These are phyloP conservation scores for Backusella liffmaniae DNA, from an alignment of 192 early-diverging fungal species.

Conservation along the genomic window DNA sequence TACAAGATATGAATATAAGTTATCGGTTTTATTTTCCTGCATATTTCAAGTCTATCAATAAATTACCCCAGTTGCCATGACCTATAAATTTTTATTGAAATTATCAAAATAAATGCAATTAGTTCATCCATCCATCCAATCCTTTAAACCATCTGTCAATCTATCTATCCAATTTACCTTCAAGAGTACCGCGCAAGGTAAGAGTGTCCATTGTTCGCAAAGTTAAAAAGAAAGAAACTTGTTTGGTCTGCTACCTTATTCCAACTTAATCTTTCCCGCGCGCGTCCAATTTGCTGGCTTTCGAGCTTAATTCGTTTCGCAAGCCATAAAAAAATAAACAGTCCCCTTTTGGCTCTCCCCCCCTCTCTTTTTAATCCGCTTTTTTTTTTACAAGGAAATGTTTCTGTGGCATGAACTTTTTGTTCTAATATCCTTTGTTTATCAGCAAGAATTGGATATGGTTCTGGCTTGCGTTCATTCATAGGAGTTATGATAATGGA, in stretches of 20 bases:
- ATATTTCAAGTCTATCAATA: neutral
- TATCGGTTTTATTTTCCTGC: neutral
- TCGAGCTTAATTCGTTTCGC: neutral
- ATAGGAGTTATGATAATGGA: neutral
- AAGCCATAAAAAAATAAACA: slow-evolving; percentile 3
- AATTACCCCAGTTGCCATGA: slow-evolving; percentile 40
- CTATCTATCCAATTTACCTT: slow-evolving; percentile 23
- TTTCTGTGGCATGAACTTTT: neutral
- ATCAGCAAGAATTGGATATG: neutral
- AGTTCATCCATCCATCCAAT: slow-evolving; percentile 28
- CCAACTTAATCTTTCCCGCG: slow-evolving; percentile 6
- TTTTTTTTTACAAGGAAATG: neutral
- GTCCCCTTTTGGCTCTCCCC: neutral
- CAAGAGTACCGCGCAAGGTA: slow-evolving; percentile 35
- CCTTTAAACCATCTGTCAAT: slow-evolving; percentile 26
- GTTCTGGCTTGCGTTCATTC: neutral
- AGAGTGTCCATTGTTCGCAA: slow-evolving; percentile 34
- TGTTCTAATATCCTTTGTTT: neutral
- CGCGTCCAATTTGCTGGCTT: neutral
- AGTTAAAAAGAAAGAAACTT: slow-evolving; percentile 24
- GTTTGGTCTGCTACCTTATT: slow-evolving; percentile 2
- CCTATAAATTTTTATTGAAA: slow-evolving; percentile 12
- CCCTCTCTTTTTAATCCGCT: neutral
- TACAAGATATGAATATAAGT: neutral
- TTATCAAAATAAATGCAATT: neutral